These are phyloP conservation scores for Prunus yedoensis DNA, from an alignment of 331 rosid species.

Conservation along the genomic window DNA sequence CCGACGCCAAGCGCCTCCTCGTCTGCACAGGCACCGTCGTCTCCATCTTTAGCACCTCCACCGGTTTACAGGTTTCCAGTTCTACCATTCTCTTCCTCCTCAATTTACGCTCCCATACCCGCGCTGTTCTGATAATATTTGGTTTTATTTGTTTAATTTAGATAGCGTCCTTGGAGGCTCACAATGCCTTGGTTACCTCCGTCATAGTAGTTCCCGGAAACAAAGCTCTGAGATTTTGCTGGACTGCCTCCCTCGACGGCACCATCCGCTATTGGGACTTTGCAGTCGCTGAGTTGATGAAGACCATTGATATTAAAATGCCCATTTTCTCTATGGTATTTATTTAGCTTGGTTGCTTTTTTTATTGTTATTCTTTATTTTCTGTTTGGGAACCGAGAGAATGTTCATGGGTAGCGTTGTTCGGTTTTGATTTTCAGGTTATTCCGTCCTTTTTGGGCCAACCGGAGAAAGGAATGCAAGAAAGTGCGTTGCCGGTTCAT, in stretches of 20 bases:
- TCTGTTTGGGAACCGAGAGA: not conserved
- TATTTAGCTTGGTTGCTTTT: slow-evolving; percentile 22
- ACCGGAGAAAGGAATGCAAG: slow-evolving; percentile 18
- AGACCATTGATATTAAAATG: slow-evolving; percentile 42
- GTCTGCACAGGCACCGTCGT: slow-evolving; percentile 63
- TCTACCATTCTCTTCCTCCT: not conserved
- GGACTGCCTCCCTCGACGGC: slow-evolving; percentile 84
- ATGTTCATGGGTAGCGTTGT: not conserved
- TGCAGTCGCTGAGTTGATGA: slow-evolving; percentile 58
- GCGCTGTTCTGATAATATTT: not conserved
- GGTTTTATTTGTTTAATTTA: not conserved
- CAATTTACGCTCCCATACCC: not conserved
- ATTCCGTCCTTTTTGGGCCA: slow-evolving; percentile 56
- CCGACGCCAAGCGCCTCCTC: slow-evolving; percentile 68
- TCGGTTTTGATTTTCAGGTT: slow-evolving; percentile 46
- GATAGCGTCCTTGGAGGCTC: slow-evolving; percentile 63
- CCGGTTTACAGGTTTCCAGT: slow-evolving; percentile 52
- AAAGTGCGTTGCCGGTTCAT: slow-evolving; percentile 7
- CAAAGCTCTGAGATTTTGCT: slow-evolving; percentile 56
- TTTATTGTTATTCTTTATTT: not conserved
- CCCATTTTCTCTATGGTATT: slow-evolving; percentile 79
- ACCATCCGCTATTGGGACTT: slow-evolving; percentile 86
- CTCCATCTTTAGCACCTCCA: slow-evolving; percentile 72
- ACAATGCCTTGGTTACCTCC: slow-evolving; percentile 65
- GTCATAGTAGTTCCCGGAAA: slow-evolving; percentile 54